Percentiles rank a stretch among this genome's conserved stretches.
These are phyloP conservation scores for Zygotorulaspora danielsina DNA, from an alignment of 805 yeast species.

Conservation along the genomic window DNA sequence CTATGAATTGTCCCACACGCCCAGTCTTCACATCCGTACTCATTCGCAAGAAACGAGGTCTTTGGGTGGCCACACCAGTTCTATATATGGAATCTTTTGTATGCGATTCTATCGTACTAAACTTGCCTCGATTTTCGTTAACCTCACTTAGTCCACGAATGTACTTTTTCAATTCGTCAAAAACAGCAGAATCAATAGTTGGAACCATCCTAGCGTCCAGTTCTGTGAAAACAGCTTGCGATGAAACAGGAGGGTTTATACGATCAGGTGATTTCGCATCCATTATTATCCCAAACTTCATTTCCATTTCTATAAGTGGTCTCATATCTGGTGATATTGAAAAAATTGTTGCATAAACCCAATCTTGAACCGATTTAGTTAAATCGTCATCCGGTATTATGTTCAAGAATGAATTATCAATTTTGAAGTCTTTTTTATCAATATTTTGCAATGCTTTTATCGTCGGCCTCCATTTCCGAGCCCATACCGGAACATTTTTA, in stretches of 20 bases:
- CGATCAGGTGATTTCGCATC: conserved; percentile 60
- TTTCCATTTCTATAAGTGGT: conserved; percentile 64
- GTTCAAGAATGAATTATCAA: conserved; percentile 48
- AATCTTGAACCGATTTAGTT: conserved; percentile 75
- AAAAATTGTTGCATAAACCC: conserved; percentile 79
- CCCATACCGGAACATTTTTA: conserved; percentile 74
- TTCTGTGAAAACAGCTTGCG: conserved; percentile 62
- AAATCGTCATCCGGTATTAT: conserved; percentile 76
- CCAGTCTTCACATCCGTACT: conserved; percentile 66
- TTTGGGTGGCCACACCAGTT: conserved; percentile 58
- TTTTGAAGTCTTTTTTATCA: conserved; percentile 31
- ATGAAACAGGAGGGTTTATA: conserved; percentile 58
- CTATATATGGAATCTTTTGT: conserved; percentile 60
- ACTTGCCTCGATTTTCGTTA: conserved; percentile 49
- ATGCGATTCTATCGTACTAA: conserved; percentile 57
- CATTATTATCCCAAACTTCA: conserved; percentile 68
- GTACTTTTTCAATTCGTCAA: conserved; percentile 51
- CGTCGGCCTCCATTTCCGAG: conserved; percentile 62
- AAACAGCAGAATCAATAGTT: conserved; percentile 61
- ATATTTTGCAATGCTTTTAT: conserved; percentile 33
- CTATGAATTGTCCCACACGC: conserved; percentile 62
- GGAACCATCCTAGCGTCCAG: conserved; percentile 56
- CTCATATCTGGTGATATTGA: conserved; percentile 54
- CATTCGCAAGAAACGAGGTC: conserved; percentile 60
- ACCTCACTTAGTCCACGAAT: conserved; percentile 51